Base-by-base conservation (phyloP, 2,329 filamentous ascomycete species). In the Endocalyx cinctus region DNA sequence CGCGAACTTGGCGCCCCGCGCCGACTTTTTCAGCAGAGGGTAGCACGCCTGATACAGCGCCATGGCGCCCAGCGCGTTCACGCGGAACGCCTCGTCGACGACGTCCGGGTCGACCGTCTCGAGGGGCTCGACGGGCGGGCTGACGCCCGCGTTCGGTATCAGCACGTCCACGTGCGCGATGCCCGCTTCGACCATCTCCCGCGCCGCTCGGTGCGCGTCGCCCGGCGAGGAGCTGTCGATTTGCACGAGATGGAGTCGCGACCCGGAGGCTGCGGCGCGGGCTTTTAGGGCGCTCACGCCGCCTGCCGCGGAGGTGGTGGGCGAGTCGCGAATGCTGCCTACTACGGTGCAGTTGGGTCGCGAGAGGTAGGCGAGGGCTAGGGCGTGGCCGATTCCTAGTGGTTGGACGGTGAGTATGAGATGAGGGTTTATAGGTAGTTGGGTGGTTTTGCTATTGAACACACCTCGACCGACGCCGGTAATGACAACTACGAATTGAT, bases 281-380 rank as follows among this genome's bases (percentile, higher is more conserved):
- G 37, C 31, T 10, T 37, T 37, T 5, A 64, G 47, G 2, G 45
- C 38, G 2, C 43, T 17, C 6, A 50, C 46, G 17, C 42, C 48
- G n/a, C n/a, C n/a, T n/a, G n/a, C n/a, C n/a, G n/a, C n/a, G n/a
- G n/a, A n/a, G n/a, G n/a, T n/a, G n/a, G n/a, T n/a, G 2, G 45
- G 29, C 8, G 50, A 33, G 13, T 56, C 48, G 15, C 62, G 62
- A n/a, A 63, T 45, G 3, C 54, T 58, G 11, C 58, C 61, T 4
- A 69, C 52, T 14, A 67, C 56, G 5, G 48, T 62, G 15, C 46
- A 55, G 28, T 59, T 48, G 1, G 62, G 55, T 0, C 54, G 47
- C 0, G 45, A 33, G 25, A 69, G 57, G 37, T 62, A 62, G 3
- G 35, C 27, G 11, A 25, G 30, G 11, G 23, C 48, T 29, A 27